A percentile compares a stretch with the other conserved stretches of the same genome.
These are phyloP conservation scores for Fusarium sp. DNA, from an alignment of 2,329 filamentous ascomycete genomes.

Conservation along the genomic window DNA sequence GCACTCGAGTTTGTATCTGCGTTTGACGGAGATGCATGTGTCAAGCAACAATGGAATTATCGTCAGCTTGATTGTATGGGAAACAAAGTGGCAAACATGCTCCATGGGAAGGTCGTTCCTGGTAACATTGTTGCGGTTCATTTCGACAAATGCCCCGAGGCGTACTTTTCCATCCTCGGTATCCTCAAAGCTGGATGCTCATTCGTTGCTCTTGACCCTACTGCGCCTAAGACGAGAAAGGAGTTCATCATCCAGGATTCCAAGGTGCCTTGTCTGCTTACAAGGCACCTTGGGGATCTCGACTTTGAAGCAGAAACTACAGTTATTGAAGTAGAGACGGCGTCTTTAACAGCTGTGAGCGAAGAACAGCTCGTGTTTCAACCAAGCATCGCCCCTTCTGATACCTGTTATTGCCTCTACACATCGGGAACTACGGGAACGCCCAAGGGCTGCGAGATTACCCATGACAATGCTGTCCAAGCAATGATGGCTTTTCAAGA, in stretches of 20 bases:
- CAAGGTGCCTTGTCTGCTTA: constrained; percentile 73
- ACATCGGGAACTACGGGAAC: constrained; percentile 90
- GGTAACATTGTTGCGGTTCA: constrained; percentile 81
- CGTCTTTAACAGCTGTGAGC: constrained; percentile 45
- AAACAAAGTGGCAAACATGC: constrained; percentile 79
- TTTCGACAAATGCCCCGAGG: constrained; percentile 88
- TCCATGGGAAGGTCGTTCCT: constrained; percentile 65
- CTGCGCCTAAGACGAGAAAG: constrained; percentile 80
- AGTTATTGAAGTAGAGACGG: constrained; percentile 54
- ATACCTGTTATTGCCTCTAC: constrained; percentile 86
- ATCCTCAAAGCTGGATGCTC: constrained; percentile 86
- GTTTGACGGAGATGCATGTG: constrained; percentile 62
- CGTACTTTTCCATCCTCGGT: constrained; percentile 85
- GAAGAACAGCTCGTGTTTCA: constrained; percentile 31
- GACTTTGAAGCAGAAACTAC: constrained; percentile 54
- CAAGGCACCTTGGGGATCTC: constrained; percentile 56
- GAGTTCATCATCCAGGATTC: constrained; percentile 85
- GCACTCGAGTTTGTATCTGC: constrained; percentile 83
- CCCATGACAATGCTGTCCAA: constrained; percentile 89
- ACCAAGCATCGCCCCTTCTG: constrained; percentile 56
- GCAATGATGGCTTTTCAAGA: constrained; percentile 89
- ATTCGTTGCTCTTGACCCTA: constrained; percentile 85
- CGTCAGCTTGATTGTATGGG: constrained; percentile 77
- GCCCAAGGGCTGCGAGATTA: constrained; percentile 90
- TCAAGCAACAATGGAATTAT: constrained; percentile 79